Evolutionary conservation across 2,329 filamentous ascomycete species (phyloP).

Genomic region (Chalaropsis thielavioides): DNA sequence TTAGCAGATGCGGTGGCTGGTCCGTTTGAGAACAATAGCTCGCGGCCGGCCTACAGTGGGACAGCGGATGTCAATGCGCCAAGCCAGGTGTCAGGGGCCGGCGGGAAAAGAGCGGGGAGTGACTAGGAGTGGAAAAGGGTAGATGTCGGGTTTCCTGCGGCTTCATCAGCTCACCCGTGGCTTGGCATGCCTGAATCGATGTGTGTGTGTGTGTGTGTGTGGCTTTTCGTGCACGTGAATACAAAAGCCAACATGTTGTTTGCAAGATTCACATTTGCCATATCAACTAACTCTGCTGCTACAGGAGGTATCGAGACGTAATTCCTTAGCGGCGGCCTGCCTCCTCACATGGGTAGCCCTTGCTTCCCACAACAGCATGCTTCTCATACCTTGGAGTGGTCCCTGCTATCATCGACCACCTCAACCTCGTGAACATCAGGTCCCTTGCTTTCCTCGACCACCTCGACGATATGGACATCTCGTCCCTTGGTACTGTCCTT

Average conservation of each 20-base stretch:
- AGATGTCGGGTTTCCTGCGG: neutral
- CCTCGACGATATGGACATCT: slow-evolving; percentile 9
- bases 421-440: neutral
- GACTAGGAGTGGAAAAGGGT: neutral
- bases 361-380: neutral
- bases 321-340: too few relatives aligned
- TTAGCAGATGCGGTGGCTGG: slow-evolving; percentile 60
- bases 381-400: neutral
- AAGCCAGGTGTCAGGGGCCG: neutral
- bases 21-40: slow-evolving; percentile 46
- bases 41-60: slow-evolving; percentile 54
- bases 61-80: slow-evolving; percentile 41
- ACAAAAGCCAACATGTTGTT: too few relatives aligned
- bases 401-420: neutral
- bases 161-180: neutral
- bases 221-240: too few relatives aligned
- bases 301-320: too few relatives aligned
- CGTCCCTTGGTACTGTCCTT: slow-evolving; percentile 1
- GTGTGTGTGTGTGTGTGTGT: too few relatives aligned
- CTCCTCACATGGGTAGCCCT: too few relatives aligned
- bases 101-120: neutral
- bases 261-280: too few relatives aligned
- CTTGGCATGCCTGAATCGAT: neutral
- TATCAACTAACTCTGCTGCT: too few relatives aligned
- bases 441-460: neutral